phyloP scores from a whole-genome alignment of 1,139 yeast species.

The Meyerozyma carpophila region DNA sequence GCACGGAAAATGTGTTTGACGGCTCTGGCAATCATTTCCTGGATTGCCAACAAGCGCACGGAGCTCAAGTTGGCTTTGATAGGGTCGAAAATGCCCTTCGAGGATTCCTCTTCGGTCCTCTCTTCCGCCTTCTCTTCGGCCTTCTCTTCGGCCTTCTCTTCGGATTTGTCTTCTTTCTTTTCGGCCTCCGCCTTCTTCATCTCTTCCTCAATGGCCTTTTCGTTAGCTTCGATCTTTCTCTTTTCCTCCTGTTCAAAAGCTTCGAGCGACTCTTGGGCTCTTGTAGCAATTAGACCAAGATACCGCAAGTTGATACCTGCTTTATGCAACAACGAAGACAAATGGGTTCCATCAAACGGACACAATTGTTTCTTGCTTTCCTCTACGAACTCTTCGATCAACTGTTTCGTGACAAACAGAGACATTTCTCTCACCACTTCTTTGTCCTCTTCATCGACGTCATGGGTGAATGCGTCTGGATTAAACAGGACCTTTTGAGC shows the following conservation, averaged over 20 bases:
- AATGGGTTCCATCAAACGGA: slow-evolving; percentile 79
- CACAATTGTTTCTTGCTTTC: slow-evolving; percentile 51
- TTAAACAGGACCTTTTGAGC: slow-evolving; percentile 57
- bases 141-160: slow-evolving; percentile 22
- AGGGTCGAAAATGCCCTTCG: slow-evolving; percentile 41
- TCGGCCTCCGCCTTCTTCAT: slow-evolving; percentile 19
- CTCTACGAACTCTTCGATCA: slow-evolving; percentile 60
- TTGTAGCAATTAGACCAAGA: slow-evolving; percentile 57
- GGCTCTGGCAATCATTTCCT: slow-evolving; percentile 77
- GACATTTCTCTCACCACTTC: slow-evolving; percentile 64
- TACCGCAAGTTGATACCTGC: slow-evolving; percentile 88
- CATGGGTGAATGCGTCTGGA: slow-evolving; percentile 68
- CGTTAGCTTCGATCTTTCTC: slow-evolving; percentile 11
- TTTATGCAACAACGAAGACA: slow-evolving; percentile 64
- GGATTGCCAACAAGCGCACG: slow-evolving; percentile 44
- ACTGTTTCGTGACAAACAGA: slow-evolving; percentile 48
- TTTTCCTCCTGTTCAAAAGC: not conserved
- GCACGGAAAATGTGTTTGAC: slow-evolving; percentile 68
- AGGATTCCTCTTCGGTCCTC: slow-evolving; percentile 15
- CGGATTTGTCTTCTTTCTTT: slow-evolving; percentile 20
- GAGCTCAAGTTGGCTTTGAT: slow-evolving; percentile 38
- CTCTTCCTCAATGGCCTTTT: slow-evolving; percentile 13
- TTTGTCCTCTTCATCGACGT: slow-evolving; percentile 37
- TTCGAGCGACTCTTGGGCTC: slow-evolving; percentile 11
- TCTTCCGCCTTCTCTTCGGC: slow-evolving; percentile 19